Evolutionary conservation across 495 filamentous ascomycete species (phyloP), one percentile per base, ranked within the genome.

Genomic region (Darksidea phi): DNA sequence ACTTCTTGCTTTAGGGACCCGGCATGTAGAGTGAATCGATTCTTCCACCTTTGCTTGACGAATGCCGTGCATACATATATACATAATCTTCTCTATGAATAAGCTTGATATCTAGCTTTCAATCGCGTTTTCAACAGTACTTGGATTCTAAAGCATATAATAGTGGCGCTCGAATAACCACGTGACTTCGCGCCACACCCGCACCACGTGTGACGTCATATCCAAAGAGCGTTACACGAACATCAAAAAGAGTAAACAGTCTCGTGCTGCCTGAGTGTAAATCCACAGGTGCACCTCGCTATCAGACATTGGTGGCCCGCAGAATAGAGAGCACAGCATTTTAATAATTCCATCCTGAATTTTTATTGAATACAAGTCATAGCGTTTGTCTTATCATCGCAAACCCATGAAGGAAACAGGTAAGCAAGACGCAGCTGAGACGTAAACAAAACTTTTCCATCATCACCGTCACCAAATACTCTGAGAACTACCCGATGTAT

Each of bases 141-240:
- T n/a, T n/a, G n/a, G n/a, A n/a, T n/a, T n/a, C n/a, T n/a, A n/a
- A n/a, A n/a, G n/a, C n/a, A n/a, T n/a, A n/a, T n/a, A 32, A 6
- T 6, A 21, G 46, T 15, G 26, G 12, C 18, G 5, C 37, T 25
- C 21, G 17, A 12, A 57, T 21, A 53, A 57, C 8, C 63, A 66
- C 63, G 63, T 66, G 63, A 60, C 8, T 15, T n/a, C 63, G 63
- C 57, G 63, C 56, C 57, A 66, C 63, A 60, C 41, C 50, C 63
- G 63, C 43, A 56, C 61, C 28, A 4, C 13, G 17, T 24, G 61
- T 66, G 24, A 66, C 63, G 63, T 66, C 63, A 64, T 52, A 15
- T 42, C 38, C 17, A 13, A 2, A 47, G 13, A n/a, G 28, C 26
- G 54, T 47, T 20, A 2, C 51, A 54, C 49, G 24, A 28, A 15